These are phyloP conservation scores for Dactylellina parvicollis DNA, from an alignment of 2,329 filamentous ascomycete genomes.

Conservation along the genomic window DNA sequence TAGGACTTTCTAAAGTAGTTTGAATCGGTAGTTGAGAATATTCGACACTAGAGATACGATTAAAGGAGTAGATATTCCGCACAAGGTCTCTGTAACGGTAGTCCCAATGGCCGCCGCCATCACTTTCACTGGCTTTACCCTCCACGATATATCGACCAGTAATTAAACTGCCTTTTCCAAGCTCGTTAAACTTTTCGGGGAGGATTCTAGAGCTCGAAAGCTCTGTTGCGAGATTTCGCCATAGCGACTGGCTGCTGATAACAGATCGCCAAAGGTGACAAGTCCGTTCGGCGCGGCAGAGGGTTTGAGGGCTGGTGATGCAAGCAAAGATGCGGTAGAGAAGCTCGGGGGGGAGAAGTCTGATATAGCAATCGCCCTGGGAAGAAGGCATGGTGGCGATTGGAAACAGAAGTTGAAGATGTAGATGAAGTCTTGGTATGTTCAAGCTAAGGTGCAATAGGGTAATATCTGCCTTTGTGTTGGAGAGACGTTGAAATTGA, in stretches of 20 bases:
- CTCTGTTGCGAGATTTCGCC: conserved; percentile 38
- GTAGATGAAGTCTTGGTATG: too few relatives aligned
- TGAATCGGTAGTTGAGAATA: not conserved
- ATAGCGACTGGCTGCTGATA: conserved; percentile 45
- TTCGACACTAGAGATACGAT: conserved; percentile 20
- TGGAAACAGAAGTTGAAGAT: not conserved
- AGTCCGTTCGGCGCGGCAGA: conserved; percentile 41
- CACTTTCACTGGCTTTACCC: not conserved
- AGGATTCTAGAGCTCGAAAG: conserved; percentile 34
- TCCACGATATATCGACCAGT: conserved; percentile 26
- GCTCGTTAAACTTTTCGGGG: conserved; percentile 38
- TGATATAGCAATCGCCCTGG: not conserved
- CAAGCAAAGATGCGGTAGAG: conserved; percentile 40
- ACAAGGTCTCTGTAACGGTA: conserved; percentile 50
- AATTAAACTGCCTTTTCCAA: conserved; percentile 46
- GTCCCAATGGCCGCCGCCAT: conserved; percentile 16
- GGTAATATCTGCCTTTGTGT: too few relatives aligned
- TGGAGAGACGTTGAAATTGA: too few relatives aligned
- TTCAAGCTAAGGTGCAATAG: too few relatives aligned
- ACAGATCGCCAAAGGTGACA: conserved; percentile 44
- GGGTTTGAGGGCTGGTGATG: conserved; percentile 35
- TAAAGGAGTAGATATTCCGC: conserved; percentile 31
- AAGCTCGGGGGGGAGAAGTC: conserved; percentile 33
- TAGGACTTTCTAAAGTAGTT: not conserved
- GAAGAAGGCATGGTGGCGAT: not conserved